Evolutionary conservation across 2,329 filamentous ascomycete genomes (phyloP).

Genomic region (Aspergillus uvarum): DNA sequence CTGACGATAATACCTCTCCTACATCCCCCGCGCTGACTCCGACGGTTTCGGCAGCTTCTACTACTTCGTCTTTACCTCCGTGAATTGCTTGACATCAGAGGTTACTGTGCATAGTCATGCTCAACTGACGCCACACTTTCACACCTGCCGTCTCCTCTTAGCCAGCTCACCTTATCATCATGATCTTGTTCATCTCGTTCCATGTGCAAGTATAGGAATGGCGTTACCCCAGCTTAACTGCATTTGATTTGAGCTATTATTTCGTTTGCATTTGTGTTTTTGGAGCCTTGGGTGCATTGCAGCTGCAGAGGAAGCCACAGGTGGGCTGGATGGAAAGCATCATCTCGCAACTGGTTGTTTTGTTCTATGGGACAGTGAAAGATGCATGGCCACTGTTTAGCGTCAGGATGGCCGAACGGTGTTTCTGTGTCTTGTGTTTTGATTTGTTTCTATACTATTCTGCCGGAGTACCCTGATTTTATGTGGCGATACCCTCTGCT

Average conservation of each 20-base stretch:
- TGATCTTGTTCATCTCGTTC: constrained; percentile 9
- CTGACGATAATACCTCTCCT: constrained; percentile 32
- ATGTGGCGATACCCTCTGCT: constrained; percentile 28
- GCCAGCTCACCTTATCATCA: background rate
- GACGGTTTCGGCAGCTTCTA: constrained; percentile 38
- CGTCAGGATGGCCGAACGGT: background rate
- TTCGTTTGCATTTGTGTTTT: constrained; percentile 9
- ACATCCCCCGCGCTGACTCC: constrained; percentile 37
- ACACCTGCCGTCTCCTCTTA: background rate
- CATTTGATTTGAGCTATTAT: constrained; percentile 15
- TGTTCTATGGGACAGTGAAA: constrained; percentile 7
- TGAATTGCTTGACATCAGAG: background rate
- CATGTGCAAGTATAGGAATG: constrained; percentile 22
- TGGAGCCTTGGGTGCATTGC: constrained; percentile 13
- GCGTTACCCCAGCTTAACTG: constrained; percentile 18
- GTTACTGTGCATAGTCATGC: background rate
- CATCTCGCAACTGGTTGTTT: constrained; percentile 10
- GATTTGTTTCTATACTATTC: constrained; percentile 16
- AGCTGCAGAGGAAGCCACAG: constrained; percentile 13
- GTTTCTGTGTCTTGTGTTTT: constrained; percentile 8
- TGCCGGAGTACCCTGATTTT: constrained; percentile 22
- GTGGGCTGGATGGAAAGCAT: constrained; percentile 14
- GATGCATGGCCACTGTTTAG: constrained; percentile 4
- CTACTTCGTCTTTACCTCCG: constrained; percentile 33
- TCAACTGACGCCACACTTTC: background rate